phyloP scores from a whole-genome alignment of 2,329 filamentous ascomycete species.

The Uncinocarpus reesii region DNA sequence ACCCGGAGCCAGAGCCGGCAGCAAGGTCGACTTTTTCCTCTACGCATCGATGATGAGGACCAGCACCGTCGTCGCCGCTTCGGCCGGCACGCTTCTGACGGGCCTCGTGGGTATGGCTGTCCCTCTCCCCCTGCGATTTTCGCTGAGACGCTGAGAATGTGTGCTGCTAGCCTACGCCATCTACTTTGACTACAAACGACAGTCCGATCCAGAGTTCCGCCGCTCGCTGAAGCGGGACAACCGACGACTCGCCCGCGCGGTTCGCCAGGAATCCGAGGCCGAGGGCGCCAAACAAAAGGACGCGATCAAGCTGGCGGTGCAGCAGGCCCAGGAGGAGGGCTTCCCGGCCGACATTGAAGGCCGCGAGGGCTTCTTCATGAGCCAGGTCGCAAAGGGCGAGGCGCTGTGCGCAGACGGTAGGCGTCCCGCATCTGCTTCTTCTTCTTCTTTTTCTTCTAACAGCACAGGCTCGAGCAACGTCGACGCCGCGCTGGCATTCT shows the following conservation, averaged over 20 bases:
- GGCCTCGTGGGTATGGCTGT: slow-evolving; percentile 43
- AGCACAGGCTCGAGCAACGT: slow-evolving; percentile 40
- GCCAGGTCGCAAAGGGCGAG: slow-evolving; percentile 85
- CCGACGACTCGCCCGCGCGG: slow-evolving; percentile 37
- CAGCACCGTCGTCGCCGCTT: slow-evolving; percentile 49
- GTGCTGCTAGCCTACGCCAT: slow-evolving; percentile 48
- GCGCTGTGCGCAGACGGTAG: slow-evolving; percentile 69
- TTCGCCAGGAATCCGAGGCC: slow-evolving; percentile 40
- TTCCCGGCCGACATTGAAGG: slow-evolving; percentile 86
- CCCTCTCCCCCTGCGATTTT: no score
- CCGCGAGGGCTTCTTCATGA: slow-evolving; percentile 93
- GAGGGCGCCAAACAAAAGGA: slow-evolving; percentile 44
- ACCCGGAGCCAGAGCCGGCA: not conserved
- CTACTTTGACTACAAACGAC: slow-evolving; percentile 57
- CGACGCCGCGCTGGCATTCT: slow-evolving; percentile 88
- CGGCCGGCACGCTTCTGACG: slow-evolving; percentile 49
- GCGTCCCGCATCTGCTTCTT: slow-evolving; percentile 23
- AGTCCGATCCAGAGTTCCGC: slow-evolving; percentile 54
- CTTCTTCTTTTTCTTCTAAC: not conserved
- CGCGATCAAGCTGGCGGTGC: slow-evolving; percentile 63
- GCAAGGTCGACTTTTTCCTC: not conserved
- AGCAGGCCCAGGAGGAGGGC: slow-evolving; percentile 77
- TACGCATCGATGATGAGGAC: slow-evolving; percentile 40
- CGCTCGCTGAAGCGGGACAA: slow-evolving; percentile 46
- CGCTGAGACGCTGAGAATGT: no score